Conservation (phyloP, 1,284 basidiomycete genomes). For the Fomes fomentarius region DNA sequence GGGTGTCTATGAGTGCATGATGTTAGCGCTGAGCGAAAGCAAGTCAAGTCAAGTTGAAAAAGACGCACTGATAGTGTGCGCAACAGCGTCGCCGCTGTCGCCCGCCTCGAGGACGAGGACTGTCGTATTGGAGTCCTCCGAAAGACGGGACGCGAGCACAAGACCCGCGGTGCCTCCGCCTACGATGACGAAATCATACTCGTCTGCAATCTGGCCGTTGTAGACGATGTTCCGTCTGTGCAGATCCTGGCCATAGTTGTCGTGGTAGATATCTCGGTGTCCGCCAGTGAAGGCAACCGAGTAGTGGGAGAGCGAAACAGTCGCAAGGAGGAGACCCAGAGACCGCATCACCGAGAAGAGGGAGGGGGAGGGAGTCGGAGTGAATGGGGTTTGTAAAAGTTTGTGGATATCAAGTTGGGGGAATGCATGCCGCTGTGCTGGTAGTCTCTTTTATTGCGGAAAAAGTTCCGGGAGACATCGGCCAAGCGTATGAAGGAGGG, state of each 20-base stretch:
- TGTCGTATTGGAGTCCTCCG: constrained; percentile 67
- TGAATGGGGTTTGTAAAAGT: not conserved
- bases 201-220: constrained; percentile 38
- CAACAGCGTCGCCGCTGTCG: constrained; percentile 54
- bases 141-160: constrained; percentile 71
- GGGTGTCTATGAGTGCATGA: constrained; percentile 37
- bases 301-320: constrained; percentile 28
- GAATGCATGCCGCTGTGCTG: no score
- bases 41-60: no score
- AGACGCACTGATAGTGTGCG: constrained; percentile 40
- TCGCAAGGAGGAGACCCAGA: constrained; percentile 26
- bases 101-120: constrained; percentile 79
- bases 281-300: constrained; percentile 20
- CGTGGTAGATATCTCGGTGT: constrained; percentile 29
- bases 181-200: constrained; percentile 62
- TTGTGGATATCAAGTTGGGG: no score
- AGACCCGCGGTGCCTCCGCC: constrained; percentile 78
- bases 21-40: not conserved
- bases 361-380: constrained; percentile 1
- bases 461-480: no score
- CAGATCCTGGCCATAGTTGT: constrained; percentile 26
- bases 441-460: no score
- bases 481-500: no score
- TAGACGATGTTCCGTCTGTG: constrained; percentile 44
- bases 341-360: constrained; percentile 27